These are phyloP conservation scores for Microcyclospora tardicrescens DNA, from an alignment of 2,329 filamentous ascomycete species.

Conservation along the genomic window DNA sequence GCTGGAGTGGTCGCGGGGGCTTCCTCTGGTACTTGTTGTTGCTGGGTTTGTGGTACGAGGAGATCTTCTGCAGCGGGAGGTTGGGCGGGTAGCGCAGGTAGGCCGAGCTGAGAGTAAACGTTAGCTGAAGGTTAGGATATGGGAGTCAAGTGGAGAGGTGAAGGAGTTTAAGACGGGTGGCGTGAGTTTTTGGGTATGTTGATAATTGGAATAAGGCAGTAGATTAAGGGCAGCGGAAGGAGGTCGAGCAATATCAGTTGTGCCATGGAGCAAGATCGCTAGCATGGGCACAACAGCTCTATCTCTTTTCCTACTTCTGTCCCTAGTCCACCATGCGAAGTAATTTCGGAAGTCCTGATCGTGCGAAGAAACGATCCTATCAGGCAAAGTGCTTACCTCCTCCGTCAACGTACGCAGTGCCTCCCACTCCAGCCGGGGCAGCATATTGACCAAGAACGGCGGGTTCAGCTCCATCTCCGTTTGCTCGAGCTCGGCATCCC, in stretches of 20 bases:
- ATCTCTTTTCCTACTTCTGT: no score
- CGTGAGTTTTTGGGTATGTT: no score
- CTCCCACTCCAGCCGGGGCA: slow-evolving; percentile 80
- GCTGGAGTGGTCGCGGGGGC: no score
- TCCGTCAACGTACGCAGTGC: slow-evolving; percentile 61
- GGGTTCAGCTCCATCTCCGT: slow-evolving; percentile 71
- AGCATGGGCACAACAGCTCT: no score
- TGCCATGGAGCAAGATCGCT: no score
- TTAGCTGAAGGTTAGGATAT: not conserved
- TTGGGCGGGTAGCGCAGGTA: slow-evolving; percentile 47
- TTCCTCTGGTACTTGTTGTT: no score
- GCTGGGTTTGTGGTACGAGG: slow-evolving; percentile 30
- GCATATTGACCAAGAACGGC: slow-evolving; percentile 67
- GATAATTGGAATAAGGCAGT: not conserved
- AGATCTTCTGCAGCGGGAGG: slow-evolving; percentile 24
- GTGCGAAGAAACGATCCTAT: slow-evolving; percentile 13
- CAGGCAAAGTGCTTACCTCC: slow-evolving; percentile 54
- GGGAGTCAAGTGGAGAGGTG: not conserved
- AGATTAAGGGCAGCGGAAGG: not conserved
- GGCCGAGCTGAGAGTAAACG: slow-evolving; percentile 5
- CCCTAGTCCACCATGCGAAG: no score
- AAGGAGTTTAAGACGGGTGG: not conserved
- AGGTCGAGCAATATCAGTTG: not conserved
- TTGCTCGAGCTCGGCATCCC: slow-evolving; percentile 79
- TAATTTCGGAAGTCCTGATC: no score